These are phyloP conservation scores for Phytophthora lateralis DNA, from an alignment of 352 stramenopile species.

Conservation along the genomic window DNA sequence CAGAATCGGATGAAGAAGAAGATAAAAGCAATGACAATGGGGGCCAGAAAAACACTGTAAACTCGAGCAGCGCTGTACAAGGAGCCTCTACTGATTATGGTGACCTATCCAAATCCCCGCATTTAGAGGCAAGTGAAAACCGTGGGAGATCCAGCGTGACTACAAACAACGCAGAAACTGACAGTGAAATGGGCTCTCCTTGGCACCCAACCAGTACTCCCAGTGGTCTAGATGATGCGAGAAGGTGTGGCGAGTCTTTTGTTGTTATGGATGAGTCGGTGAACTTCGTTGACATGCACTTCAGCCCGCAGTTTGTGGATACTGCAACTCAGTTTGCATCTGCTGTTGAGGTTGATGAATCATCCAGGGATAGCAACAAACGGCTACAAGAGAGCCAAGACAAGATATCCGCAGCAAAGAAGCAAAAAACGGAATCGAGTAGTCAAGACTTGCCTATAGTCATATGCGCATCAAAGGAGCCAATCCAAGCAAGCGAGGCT, in stretches of 20 bases:
- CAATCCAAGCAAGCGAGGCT: neutral
- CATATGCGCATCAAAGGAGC: neutral
- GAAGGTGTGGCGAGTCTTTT: slow-evolving; percentile 30
- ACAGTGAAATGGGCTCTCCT: slow-evolving; percentile 23
- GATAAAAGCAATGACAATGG: slow-evolving; percentile 15
- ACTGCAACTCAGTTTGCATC: slow-evolving; percentile 29
- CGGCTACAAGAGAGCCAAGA: slow-evolving; percentile 1
- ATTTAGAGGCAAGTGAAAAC: neutral
- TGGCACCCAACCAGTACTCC: slow-evolving; percentile 10
- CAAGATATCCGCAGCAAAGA: slow-evolving; percentile 9
- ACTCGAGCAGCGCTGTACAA: neutral
- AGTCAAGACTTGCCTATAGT: neutral
- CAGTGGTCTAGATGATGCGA: slow-evolving; percentile 3
- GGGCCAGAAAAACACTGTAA: neutral
- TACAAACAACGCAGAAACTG: slow-evolving; percentile 21
- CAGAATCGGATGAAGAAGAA: slow-evolving; percentile 31
- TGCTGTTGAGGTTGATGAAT: slow-evolving; percentile 5
- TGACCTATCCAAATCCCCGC: neutral
- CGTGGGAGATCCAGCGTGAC: slow-evolving; percentile 2
- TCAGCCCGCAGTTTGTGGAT: slow-evolving; percentile 61
- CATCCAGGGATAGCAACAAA: slow-evolving; percentile 6
- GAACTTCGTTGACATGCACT: slow-evolving; percentile 48
- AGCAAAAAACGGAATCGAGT: slow-evolving; percentile 6
- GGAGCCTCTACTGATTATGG: neutral
- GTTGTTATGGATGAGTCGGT: slow-evolving; percentile 37